A percentile compares a stretch with the other conserved stretches of the same genome.
phyloP scores from a whole-genome alignment of 202 grass and related monocot species.

The Alloteropsis angusta region DNA sequence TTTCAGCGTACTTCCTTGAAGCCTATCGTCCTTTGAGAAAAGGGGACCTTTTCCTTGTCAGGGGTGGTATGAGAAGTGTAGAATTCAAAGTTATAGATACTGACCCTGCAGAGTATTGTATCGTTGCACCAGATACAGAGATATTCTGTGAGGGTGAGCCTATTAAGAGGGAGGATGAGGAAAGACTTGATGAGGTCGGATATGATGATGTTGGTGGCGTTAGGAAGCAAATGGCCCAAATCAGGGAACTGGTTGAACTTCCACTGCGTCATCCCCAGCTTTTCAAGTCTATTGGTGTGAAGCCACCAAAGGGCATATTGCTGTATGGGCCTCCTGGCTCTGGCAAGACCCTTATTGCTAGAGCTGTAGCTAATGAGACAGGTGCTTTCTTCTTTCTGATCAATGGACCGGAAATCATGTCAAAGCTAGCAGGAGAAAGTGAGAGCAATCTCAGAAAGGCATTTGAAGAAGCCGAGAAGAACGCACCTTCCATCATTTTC shows the following conservation, averaged over 20 bases:
- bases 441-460: constrained; percentile 90
- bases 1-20: constrained; percentile 88
- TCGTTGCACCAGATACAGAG: constrained; percentile 86
- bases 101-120: constrained; percentile 76
- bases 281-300: constrained; percentile 92
- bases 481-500: constrained; percentile 91
- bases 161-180: constrained; percentile 88
- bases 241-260: constrained; percentile 83
- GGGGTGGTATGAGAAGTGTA: constrained; percentile 83
- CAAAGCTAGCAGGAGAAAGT: constrained; percentile 88
- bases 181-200: constrained; percentile 76
- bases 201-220: constrained; percentile 96
- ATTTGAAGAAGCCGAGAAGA: constrained; percentile 93
- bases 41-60: constrained; percentile 76
- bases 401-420: constrained; percentile 95
- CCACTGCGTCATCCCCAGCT: constrained; percentile 80
- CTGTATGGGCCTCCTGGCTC: constrained; percentile 77
- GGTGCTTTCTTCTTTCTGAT: constrained; percentile 93
- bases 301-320: constrained; percentile 88
- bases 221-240: constrained; percentile 95
- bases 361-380: constrained; percentile 92
- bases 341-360: constrained; percentile 87
- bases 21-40: constrained; percentile 80
- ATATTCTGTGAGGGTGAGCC: constrained; percentile 93
- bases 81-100: constrained; percentile 94